Evolutionary conservation across 371 early-diverging fungal genomes (phyloP), one percentile per base, ranked within the genome.

Genomic region (Mortierella sp.): DNA sequence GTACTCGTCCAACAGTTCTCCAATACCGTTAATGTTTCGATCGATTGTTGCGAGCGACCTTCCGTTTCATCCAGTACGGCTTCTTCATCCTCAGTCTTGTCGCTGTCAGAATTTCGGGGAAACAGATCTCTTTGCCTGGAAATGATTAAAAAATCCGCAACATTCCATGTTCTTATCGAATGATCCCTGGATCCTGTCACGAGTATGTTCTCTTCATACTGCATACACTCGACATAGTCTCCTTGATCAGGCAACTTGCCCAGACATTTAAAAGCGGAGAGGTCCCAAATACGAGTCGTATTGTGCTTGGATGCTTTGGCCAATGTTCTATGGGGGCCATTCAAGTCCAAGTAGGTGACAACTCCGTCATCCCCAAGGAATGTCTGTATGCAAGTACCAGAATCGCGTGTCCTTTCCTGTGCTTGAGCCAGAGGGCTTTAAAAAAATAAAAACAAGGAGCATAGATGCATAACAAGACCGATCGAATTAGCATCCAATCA

Each of bases 131-230:
- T 56, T 51, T 28, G 55, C 56, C 28, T 60, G 81, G 55, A 51
- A 73, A 53, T 55, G 84, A 28, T 67, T 82, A 48, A 87, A 48
- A 87, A 85, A 44, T 84, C 83, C 14, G 88, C 78, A 21, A 94
- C 72, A 62, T 96, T 91, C 97, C 97, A 97, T 54, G 90, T 88
- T 41, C 91, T 85, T 50, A 95, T 89, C 9, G 93, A 87, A 43
- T 86, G 81, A 65, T 96, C 95, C 47, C 90, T 89, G 3, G 94
- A 87, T 14, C 93, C 94, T 8, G 94, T 93, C 60, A 94, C 81
- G 21, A 95, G 81, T 15, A 82, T 87, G 54, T 87, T 81, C 19
- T 86, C 86, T 32, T 65, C 63, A 19, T 92, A 79, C 60, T 93
- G 95, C 24, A 94, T 83, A 43, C 91, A 84, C 32, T 91, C 85